Evolutionary conservation across 805 yeast species (phyloP).

Genomic region (Ogataea pilisensis): DNA sequence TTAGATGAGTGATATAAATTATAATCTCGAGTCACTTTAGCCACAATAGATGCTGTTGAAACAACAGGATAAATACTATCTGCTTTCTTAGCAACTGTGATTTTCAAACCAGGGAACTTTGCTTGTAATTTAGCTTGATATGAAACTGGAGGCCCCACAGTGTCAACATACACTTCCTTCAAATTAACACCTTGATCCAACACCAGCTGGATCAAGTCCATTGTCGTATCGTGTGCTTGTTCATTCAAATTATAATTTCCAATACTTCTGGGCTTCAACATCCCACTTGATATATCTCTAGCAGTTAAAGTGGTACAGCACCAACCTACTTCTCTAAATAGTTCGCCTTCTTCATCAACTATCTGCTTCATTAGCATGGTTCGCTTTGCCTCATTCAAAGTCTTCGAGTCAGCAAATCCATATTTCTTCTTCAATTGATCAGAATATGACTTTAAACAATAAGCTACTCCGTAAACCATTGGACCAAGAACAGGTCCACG

Average conservation of each 20-base stretch:
- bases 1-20: constrained; percentile 20
- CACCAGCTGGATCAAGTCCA: constrained; percentile 65
- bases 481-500: constrained; percentile 98
- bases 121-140: constrained; percentile 72
- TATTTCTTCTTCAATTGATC: constrained; percentile 44
- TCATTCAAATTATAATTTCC: constrained; percentile 77
- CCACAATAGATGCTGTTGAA: constrained; percentile 91
- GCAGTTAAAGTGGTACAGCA: constrained; percentile 83
- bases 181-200: constrained; percentile 59
- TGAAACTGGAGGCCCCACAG: constrained; percentile 91
- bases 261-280: constrained; percentile 65
- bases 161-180: constrained; percentile 79
- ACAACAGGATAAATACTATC: constrained; percentile 91
- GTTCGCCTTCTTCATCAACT: constrained; percentile 38
- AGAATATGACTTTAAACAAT: constrained; percentile 56
- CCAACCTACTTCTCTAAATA: constrained; percentile 72
- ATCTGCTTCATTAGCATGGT: constrained; percentile 56
- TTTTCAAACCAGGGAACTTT: constrained; percentile 63
- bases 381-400: constrained; percentile 69
- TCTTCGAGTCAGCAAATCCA: constrained; percentile 93
- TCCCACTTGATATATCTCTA: constrained; percentile 79
- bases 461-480: constrained; percentile 92
- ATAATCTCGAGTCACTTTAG: constrained; percentile 89
- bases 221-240: constrained; percentile 96
- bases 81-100: constrained; percentile 91